phyloP scores from a whole-genome alignment of 2,329 filamentous ascomycete genomes.

The Aspergillus sp. region DNA sequence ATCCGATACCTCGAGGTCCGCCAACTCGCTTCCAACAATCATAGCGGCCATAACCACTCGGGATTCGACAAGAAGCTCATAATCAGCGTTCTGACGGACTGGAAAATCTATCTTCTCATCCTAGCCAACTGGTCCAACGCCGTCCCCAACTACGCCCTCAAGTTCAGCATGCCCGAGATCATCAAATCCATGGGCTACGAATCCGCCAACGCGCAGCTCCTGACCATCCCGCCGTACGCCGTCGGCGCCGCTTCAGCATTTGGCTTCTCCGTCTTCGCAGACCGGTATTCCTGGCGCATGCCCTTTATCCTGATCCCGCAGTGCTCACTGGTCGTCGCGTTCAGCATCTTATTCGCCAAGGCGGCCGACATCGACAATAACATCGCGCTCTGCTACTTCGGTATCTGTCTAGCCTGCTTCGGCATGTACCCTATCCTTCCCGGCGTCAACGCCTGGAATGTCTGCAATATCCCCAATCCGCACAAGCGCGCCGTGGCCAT shows the following conservation, averaged over 20 bases:
- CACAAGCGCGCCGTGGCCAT: constrained; percentile 45
- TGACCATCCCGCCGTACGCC: constrained; percentile 33
- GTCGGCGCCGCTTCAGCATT: constrained; percentile 30
- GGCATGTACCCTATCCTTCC: constrained; percentile 47
- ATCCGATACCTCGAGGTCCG: constrained; percentile 43
- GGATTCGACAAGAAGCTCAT: constrained; percentile 36
- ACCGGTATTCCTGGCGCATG: constrained; percentile 41
- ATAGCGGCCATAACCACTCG: constrained; percentile 15
- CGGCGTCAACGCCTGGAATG: constrained; percentile 44
- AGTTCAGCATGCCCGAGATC: constrained; percentile 41
- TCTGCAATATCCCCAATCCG: constrained; percentile 40
- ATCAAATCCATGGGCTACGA: constrained; percentile 45
- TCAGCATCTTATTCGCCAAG: constrained; percentile 38
- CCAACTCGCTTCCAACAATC: constrained; percentile 29
- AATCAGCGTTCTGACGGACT: constrained; percentile 47
- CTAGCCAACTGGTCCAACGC: constrained; percentile 47
- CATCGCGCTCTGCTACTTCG: constrained; percentile 46
- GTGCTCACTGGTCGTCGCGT: constrained; percentile 35
- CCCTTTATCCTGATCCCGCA: constrained; percentile 41
- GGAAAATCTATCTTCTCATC: constrained; percentile 48
- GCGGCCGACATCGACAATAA: constrained; percentile 40
- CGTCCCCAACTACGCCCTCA: constrained; percentile 36
- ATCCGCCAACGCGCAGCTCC: constrained; percentile 31
- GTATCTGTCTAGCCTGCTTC: constrained; percentile 44
- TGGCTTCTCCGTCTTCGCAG: constrained; percentile 36